A percentile compares a stretch with the other conserved stretches of the same genome.
These are phyloP conservation scores for Talaromyces sp. DNA, from an alignment of 2,329 filamentous ascomycete species.

Conservation along the genomic window DNA sequence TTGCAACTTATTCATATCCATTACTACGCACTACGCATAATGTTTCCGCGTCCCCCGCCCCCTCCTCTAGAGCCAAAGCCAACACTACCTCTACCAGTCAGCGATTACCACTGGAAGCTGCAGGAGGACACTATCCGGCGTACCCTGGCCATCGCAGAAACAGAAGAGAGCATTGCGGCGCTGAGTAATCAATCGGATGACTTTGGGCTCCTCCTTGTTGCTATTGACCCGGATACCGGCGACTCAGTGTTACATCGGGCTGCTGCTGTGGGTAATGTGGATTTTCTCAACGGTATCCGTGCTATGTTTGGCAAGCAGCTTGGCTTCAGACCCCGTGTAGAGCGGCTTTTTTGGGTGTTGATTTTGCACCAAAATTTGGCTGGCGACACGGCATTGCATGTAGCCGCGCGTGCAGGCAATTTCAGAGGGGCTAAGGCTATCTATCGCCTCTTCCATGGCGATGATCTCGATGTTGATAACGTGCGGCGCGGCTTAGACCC, in stretches of 20 bases:
- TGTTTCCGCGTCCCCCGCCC: background rate
- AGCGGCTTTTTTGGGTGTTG: background rate
- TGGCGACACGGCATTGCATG: too few species aligned
- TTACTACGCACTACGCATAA: background rate
- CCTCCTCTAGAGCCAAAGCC: background rate
- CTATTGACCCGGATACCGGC: background rate
- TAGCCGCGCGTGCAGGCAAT: too few species aligned
- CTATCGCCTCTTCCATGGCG: too few species aligned
- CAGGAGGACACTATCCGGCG: background rate
- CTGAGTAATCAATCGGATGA: background rate
- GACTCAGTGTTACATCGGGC: background rate
- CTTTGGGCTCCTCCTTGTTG: background rate
- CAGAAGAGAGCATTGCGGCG: background rate
- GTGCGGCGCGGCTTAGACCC: too few species aligned
- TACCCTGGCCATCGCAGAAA: background rate
- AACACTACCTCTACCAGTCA: background rate
- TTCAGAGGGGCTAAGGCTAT: too few species aligned
- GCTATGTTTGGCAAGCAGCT: background rate
- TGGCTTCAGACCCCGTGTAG: background rate
- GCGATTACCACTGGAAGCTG: background rate
- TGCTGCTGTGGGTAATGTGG: background rate
- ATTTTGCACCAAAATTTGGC: too few species aligned
- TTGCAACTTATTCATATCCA: background rate
- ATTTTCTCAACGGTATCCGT: background rate
- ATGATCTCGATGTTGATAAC: too few species aligned